These are phyloP conservation scores for Umbelopsis sp. DNA, from an alignment of 192 early-diverging fungal species.

Conservation along the genomic window DNA sequence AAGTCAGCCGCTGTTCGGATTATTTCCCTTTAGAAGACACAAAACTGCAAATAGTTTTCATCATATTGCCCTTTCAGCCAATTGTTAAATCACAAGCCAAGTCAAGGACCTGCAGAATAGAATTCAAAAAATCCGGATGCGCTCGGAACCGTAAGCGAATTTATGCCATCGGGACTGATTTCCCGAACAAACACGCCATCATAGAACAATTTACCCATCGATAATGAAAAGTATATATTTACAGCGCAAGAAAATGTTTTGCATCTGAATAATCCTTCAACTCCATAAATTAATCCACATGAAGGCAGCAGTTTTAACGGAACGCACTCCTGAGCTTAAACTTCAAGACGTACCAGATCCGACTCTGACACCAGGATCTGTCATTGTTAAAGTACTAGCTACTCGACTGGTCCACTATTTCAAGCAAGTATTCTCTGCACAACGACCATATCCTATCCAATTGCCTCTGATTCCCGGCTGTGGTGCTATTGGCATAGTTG, in stretches of 20 bases:
- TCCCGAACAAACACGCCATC: background rate
- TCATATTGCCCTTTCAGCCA: too few relatives aligned
- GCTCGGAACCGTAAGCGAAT: background rate
- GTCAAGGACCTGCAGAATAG: too few relatives aligned
- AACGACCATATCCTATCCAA: conserved; percentile 26
- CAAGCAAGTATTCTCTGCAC: conserved; percentile 24
- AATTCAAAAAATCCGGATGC: too few relatives aligned
- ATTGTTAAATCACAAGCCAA: too few relatives aligned
- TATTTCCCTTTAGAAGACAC: too few relatives aligned
- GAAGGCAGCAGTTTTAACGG: conserved; percentile 14
- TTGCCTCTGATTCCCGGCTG: conserved; percentile 34
- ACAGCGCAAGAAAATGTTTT: too few relatives aligned
- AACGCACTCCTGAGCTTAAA: background rate
- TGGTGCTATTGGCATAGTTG: conserved; percentile 32
- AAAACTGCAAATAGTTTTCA: too few relatives aligned
- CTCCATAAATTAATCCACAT: background rate
- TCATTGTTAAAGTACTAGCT: conserved; percentile 33
- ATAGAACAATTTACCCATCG: background rate
- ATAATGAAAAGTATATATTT: too few relatives aligned
- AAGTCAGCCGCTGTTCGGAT: too few relatives aligned
- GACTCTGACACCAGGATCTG: conserved; percentile 21
- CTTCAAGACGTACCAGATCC: conserved; percentile 23
- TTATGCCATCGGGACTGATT: background rate
- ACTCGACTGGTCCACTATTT: conserved; percentile 32
- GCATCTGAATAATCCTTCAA: too few relatives aligned